These are phyloP conservation scores for Cenchrus purpureus DNA, from an alignment of 176 grass and related monocot species.

Conservation along the genomic window DNA sequence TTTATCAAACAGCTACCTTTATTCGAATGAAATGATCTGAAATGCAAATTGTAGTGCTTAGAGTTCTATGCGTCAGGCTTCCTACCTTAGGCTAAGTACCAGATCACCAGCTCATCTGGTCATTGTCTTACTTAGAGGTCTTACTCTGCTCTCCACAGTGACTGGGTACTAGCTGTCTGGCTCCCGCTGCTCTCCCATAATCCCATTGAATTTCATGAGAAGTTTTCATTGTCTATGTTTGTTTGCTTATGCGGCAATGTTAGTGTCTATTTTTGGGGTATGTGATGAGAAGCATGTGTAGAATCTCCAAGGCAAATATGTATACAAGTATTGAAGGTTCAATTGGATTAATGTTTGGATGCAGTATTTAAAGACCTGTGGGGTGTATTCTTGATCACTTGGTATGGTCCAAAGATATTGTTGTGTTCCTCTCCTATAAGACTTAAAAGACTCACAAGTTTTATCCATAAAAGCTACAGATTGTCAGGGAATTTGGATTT, in stretches of 20 bases:
- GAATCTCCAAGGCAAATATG: not conserved
- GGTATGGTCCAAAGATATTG: not conserved
- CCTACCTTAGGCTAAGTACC: not conserved
- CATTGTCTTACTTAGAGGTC: not conserved
- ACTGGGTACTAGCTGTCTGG: not conserved
- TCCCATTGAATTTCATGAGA: not conserved
- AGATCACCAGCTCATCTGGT: not conserved
- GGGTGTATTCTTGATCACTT: not conserved
- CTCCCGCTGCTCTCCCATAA: not conserved
- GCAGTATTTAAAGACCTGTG: not conserved
- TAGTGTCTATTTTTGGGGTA: not conserved
- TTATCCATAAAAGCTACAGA: not conserved
- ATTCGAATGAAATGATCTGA: not conserved
- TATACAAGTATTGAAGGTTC: not conserved
- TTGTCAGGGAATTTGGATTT: not conserved
- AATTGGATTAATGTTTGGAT: not conserved
- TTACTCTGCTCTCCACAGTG: not conserved
- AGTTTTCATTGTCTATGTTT: conserved; percentile 7
- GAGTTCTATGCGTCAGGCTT: not conserved
- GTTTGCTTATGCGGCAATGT: conserved; percentile 1
- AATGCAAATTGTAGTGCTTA: not conserved
- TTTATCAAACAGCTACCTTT: not conserved
- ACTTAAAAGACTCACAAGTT: not conserved
- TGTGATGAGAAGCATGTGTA: not conserved
- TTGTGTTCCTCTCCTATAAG: not conserved